Conservation (phyloP, 345 rosid species). For the Durio zibethinus region DNA sequence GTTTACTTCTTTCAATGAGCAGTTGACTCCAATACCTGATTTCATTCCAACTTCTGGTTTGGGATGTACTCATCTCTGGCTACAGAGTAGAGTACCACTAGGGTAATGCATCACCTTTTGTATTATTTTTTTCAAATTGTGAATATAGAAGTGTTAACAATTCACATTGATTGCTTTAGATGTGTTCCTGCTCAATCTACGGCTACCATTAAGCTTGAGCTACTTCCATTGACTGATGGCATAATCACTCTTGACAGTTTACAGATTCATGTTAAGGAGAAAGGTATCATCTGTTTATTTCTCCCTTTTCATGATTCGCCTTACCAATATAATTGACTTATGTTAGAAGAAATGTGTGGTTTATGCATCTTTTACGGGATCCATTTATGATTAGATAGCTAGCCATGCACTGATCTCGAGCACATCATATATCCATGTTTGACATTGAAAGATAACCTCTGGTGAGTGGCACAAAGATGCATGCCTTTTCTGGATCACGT, state of each 20-base stretch:
- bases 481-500: not conserved
- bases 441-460: not conserved
- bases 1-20: conserved; percentile 38
- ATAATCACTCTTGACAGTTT: conserved; percentile 81
- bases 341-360: not conserved
- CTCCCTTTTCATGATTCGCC: not conserved
- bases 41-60: conserved; percentile 63
- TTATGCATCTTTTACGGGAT: not conserved
- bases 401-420: not conserved
- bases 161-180: conserved; percentile 42
- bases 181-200: conserved; percentile 83
- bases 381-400: not conserved
- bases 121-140: conserved; percentile 13
- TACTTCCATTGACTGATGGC: conserved; percentile 94
- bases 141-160: conserved; percentile 9
- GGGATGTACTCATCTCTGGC: conserved; percentile 87
- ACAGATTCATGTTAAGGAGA: conserved; percentile 83
- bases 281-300: conserved; percentile 48
- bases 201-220: conserved; percentile 82
- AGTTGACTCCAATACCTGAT: conserved; percentile 49
- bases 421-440: not conserved
- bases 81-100: conserved; percentile 94
- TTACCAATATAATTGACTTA: not conserved
- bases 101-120: conserved; percentile 49
- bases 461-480: not conserved